A percentile compares a stretch with the other conserved stretches of the same genome.
These are phyloP conservation scores for Cyclotella choctawhatcheeana DNA, from an alignment of 108 stramenopile species.

Conservation along the genomic window DNA sequence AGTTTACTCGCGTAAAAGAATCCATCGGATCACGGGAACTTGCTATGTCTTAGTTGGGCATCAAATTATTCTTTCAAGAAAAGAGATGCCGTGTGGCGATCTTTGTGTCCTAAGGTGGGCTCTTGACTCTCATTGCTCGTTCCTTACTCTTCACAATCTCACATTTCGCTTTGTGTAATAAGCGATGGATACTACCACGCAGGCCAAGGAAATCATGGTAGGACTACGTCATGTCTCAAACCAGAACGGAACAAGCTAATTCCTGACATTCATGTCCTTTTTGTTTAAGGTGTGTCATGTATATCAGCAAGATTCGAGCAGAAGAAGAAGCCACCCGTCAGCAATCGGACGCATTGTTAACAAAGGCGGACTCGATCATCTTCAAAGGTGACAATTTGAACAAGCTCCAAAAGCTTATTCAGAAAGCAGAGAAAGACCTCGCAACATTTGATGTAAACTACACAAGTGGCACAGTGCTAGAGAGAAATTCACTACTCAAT, in stretches of 20 bases:
- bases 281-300: conserved; percentile 53
- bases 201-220: conserved; percentile 80
- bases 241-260: background rate
- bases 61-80: conserved; percentile 52
- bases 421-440: conserved; percentile 64
- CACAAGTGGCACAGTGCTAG: conserved; percentile 76
- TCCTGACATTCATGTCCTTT: background rate
- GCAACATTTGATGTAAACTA: conserved; percentile 76
- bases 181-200: conserved; percentile 78
- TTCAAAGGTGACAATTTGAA: conserved; percentile 71
- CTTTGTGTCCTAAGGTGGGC: conserved; percentile 65
- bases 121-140: no score
- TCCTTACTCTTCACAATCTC: no score
- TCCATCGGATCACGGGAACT: conserved; percentile 59
- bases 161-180: conserved; percentile 69
- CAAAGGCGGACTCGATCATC: conserved; percentile 53
- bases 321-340: conserved; percentile 64
- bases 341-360: conserved; percentile 71
- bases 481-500: conserved; percentile 83
- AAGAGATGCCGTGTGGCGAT: conserved; percentile 65
- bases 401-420: conserved; percentile 71
- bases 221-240: background rate
- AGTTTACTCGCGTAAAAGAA: no score
- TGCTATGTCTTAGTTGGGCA: conserved; percentile 58
- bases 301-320: conserved; percentile 57